Base-by-base conservation (phyloP, 1,284 basidiomycete genomes). In the Puccinia novopanici region DNA sequence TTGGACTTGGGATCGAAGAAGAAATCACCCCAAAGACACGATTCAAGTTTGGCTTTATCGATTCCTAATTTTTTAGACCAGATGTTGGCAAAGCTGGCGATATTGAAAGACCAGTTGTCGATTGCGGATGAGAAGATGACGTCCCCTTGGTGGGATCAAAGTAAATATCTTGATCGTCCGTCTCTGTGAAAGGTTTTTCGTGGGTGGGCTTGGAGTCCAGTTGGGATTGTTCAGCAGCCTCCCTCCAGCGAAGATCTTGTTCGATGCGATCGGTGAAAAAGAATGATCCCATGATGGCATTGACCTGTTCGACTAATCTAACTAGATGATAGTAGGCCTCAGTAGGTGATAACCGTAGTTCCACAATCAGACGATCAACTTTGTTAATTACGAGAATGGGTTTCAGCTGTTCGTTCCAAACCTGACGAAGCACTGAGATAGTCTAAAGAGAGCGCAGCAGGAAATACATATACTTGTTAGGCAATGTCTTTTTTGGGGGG, bases 351-450 rank as follows among this genome's bases (percentile, higher is more conserved):
- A 99, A 89, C 84, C 93, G 93, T 80, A 99, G 90, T 85, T 99
- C 97, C 19, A 93, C 94, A 80, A 99, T 92, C 55, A 99, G 89
- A 61, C 97, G 91, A 86, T 99, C 97, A 84, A 98, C 89, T 87
- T 99, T 99, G 88, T 99, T 99, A 87, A 99, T 92, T 68, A 99
- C 93, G 48, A 99, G 90, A 76, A 99, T 91, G 1, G 96, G 97
- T 15, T 90, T 90, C 52, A 99, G 88, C 75, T 91, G 89, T 85
- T 99, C 95, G 81, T 92, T 88, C 93, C 95, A 97, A 75, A 95
- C 95, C 88, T 99, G 96, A 52, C 94, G 89, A 12, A 99, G 89
- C 9, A 99, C 97, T 1, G 95, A 90, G 82, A 98, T 93, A 0
- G 97, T 99, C 93, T 97, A 82, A 34, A 34, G 34, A 34, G 34